Percentiles rank a stretch among this genome's conserved stretches.
phyloP scores from a whole-genome alignment of 1,284 basidiomycete genomes.

The Irpex sp. region DNA sequence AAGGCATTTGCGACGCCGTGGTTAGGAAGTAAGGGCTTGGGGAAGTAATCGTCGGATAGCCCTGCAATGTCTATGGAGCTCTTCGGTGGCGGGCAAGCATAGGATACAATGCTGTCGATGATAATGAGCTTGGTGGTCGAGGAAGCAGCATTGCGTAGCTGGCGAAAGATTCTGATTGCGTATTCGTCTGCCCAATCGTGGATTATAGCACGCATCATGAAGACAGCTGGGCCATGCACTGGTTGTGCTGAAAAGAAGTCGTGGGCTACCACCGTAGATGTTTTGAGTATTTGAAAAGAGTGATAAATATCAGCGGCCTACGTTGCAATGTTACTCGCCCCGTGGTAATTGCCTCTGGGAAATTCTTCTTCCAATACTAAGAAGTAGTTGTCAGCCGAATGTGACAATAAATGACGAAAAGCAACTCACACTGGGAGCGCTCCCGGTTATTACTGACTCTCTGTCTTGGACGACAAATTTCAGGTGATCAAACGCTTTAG shows the following conservation, averaged over 20 bases:
- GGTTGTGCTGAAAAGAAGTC: slow-evolving; percentile 31
- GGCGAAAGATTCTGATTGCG: slow-evolving; percentile 20
- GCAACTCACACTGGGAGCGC: slow-evolving; percentile 12
- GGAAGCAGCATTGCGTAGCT: slow-evolving; percentile 20
- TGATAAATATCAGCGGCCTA: background rate
- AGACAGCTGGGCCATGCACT: slow-evolving; percentile 21
- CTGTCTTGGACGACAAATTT: slow-evolving; percentile 30
- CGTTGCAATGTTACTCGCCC: slow-evolving; percentile 14
- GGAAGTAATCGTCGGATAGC: background rate
- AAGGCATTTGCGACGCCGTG: background rate
- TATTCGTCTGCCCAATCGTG: slow-evolving; percentile 26
- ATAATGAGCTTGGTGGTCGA: slow-evolving; percentile 13
- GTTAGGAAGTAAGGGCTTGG: slow-evolving; percentile 10
- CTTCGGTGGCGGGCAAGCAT: slow-evolving; percentile 6
- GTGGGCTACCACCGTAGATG: slow-evolving; percentile 10
- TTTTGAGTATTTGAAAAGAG: background rate
- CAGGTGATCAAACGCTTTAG: slow-evolving; percentile 18
- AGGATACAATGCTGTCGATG: slow-evolving; percentile 8
- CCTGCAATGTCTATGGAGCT: slow-evolving; percentile 1
- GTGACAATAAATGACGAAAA: background rate
- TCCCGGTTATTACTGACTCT: slow-evolving; percentile 9
- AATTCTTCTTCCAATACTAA: slow-evolving; percentile 9
- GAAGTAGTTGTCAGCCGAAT: too few relatives aligned
- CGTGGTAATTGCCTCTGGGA: slow-evolving; percentile 3
- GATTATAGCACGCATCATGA: slow-evolving; percentile 22